Base-by-base conservation (phyloP, 495 filamentous ascomycete genomes). In the Penicillium bovifimosum region DNA sequence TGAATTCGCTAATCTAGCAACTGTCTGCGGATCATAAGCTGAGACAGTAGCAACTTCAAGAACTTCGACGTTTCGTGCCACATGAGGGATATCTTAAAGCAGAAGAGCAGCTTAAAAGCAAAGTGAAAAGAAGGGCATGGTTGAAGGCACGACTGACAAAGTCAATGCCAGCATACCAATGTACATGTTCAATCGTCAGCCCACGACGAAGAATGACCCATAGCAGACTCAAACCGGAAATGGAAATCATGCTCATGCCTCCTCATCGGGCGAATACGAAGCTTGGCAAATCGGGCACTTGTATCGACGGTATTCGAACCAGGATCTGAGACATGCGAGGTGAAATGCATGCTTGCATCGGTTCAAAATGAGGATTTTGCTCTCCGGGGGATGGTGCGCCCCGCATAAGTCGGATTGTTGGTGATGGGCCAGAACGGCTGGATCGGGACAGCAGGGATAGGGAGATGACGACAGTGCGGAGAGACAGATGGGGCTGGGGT, bases 261-360 rank as follows among this genome's bases (percentile, higher is more conserved):
- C 38, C 8, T 60, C 54, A 2, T 27, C 39, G 8, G 63, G 65
- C 2, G 47, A 62, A 48, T 65, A 72, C 16, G 56, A 55, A 10
- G 61, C 58, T 55, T 67, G 64, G 50, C 69, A 72, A 2, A 68
- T 61, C 10, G 69, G 69, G 49, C 69, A 70, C 16, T 54, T 59
- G 41, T 67, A 70, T 31, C 55, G 62, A 14, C 59, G 51, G 44
- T 70, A 64, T 45, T 65, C 58, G 41, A 70, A 66, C 67, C 65
- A 72, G 35, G 66, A 64, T 8, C 56, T 59, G 6, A 72, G 54
- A 58, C 69, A 72, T 4, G 47, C 20, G 0, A 57, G 47, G 29
- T 72, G 69, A 41, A 72, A 72, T 16, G 60, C 64, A 43, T 72
- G 69, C 46, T 63, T 56, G 56, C 69, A 72, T 16, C 57, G 54